Evolutionary conservation across 129 eudicot genomes (phyloP).

Genomic region (Dittrichia graveolens): DNA sequence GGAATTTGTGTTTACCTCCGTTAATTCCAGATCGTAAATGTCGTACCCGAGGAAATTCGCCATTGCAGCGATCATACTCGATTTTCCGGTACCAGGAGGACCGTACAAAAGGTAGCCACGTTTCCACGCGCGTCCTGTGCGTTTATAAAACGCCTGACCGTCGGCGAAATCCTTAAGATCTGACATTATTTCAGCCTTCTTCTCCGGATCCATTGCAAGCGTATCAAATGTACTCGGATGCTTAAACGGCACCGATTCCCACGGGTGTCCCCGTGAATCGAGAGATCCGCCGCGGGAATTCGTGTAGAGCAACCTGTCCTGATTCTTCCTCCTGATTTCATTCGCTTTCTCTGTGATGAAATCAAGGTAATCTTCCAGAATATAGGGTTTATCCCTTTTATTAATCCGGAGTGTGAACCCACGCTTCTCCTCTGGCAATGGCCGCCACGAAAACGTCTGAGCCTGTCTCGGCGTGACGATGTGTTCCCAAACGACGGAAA

Average conservation of each 20-base stretch:
- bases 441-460: slow-evolving; percentile 90
- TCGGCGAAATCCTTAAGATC: slow-evolving; percentile 79
- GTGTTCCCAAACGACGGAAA: slow-evolving; percentile 79
- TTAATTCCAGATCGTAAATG: slow-evolving; percentile 83
- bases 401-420: slow-evolving; percentile 74
- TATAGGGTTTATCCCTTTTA: slow-evolving; percentile 44
- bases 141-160: slow-evolving; percentile 80
- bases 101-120: slow-evolving; percentile 84
- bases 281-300: slow-evolving; percentile 86
- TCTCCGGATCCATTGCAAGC: slow-evolving; percentile 79
- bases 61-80: slow-evolving; percentile 99
- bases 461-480: slow-evolving; percentile 72
- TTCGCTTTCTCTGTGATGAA: slow-evolving; percentile 62
- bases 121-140: slow-evolving; percentile 98
- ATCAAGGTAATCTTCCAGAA: slow-evolving; percentile 67
- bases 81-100: slow-evolving; percentile 96
- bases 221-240: slow-evolving; percentile 96
- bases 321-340: slow-evolving; percentile 64
- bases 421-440: slow-evolving; percentile 87
- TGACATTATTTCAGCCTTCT: slow-evolving; percentile 61
- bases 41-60: slow-evolving; percentile 86
- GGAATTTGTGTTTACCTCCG: slow-evolving; percentile 82
- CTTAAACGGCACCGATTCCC: slow-evolving; percentile 98
- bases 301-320: slow-evolving; percentile 78
- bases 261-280: slow-evolving; percentile 83